Evolutionary conservation across 2,329 filamentous ascomycete species (phyloP).

Genomic region (Cordyceps javanica): DNA sequence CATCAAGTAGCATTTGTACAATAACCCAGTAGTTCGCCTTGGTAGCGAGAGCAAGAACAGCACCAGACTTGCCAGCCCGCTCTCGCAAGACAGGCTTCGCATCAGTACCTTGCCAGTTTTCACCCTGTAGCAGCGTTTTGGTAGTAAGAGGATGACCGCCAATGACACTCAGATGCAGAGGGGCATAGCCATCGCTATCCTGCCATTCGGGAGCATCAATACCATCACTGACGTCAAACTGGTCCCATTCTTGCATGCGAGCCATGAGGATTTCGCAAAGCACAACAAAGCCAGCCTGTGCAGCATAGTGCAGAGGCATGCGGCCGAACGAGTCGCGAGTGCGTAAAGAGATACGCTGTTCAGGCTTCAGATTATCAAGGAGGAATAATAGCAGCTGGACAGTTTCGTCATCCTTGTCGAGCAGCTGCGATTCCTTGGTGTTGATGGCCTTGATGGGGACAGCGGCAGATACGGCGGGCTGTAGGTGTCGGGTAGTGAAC

Average conservation of each 20-base stretch:
- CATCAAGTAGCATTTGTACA: conserved; percentile 79
- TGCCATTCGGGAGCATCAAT: conserved; percentile 89
- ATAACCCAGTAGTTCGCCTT: conserved; percentile 83
- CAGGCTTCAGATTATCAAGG: conserved; percentile 60
- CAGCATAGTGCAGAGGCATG: conserved; percentile 84
- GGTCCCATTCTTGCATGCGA: conserved; percentile 81
- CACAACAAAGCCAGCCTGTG: conserved; percentile 90
- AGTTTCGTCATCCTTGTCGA: conserved; percentile 65
- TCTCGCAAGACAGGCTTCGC: conserved; percentile 60
- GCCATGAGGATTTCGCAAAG: conserved; percentile 83
- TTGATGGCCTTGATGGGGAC: conserved; percentile 54
- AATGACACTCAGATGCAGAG: conserved; percentile 86
- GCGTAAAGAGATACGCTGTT: conserved; percentile 62
- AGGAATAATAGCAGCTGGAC: conserved; percentile 60
- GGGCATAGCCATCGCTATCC: conserved; percentile 84
- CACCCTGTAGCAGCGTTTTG: conserved; percentile 69
- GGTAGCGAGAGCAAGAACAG: conserved; percentile 80
- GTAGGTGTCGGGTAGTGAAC: conserved; percentile 67
- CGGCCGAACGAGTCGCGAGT: conserved; percentile 74
- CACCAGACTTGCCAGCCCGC: conserved; percentile 72
- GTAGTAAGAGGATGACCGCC: conserved; percentile 87
- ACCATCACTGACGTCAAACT: conserved; percentile 77
- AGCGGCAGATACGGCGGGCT: conserved; percentile 66
- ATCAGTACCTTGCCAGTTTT: conserved; percentile 64
- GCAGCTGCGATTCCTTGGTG: conserved; percentile 59